Conservation (phyloP, 2,329 filamentous ascomycete species). For the Diaporthe citri region DNA sequence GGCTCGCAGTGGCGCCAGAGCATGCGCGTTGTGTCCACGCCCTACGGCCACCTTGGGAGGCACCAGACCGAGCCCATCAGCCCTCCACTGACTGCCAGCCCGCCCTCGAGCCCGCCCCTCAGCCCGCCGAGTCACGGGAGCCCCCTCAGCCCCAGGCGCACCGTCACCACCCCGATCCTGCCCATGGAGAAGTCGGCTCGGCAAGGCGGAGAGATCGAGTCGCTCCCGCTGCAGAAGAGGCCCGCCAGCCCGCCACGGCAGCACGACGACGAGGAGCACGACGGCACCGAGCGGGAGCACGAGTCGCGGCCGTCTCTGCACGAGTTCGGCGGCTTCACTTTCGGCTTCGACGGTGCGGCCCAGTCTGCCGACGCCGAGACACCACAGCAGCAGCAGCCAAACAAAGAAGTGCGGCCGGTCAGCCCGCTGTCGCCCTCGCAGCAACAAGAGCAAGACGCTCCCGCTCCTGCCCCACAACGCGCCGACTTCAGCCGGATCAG, state of each 20-base stretch:
- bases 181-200: constrained; percentile 25
- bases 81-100: constrained; percentile 38
- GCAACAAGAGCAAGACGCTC: not conserved
- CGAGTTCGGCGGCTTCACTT: constrained; percentile 32
- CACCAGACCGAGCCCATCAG: constrained; percentile 37
- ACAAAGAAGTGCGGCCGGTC: not conserved
- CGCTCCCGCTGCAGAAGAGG: constrained; percentile 14
- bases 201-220: not conserved
- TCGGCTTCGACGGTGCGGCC: constrained; percentile 14
- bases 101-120: constrained; percentile 34
- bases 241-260: constrained; percentile 36
- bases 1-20: constrained; percentile 39
- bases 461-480: not conserved
- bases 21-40: constrained; percentile 40
- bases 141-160: constrained; percentile 32
- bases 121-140: constrained; percentile 24
- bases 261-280: not conserved
- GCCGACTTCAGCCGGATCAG: constrained; percentile 35
- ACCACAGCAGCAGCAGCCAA: not conserved
- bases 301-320: constrained; percentile 26
- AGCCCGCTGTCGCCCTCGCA: constrained; percentile 30
- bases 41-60: constrained; percentile 27
- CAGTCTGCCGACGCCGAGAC: not conserved
- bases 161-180: constrained; percentile 34
- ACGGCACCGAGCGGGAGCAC: not conserved